Percentiles rank a stretch among this genome's conserved stretches.
Evolutionary conservation across 1,284 basidiomycete genomes (phyloP).

Genomic region (Trametes hirsuta): DNA sequence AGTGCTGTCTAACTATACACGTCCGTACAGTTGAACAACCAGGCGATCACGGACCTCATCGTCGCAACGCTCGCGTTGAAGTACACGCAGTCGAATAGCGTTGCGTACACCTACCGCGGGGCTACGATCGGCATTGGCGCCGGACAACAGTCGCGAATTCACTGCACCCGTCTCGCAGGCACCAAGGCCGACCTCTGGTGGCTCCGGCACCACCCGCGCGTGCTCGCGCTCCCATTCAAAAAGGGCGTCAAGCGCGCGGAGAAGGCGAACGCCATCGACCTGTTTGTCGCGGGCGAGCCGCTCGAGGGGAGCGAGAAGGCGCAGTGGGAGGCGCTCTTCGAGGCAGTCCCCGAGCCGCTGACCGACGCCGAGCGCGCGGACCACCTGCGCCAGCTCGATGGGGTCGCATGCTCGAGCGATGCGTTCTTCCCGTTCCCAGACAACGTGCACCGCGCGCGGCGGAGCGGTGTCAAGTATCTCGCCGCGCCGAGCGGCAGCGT

Average conservation of each 20-base stretch:
- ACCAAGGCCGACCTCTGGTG: constrained; percentile 99
- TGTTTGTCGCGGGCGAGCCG: constrained; percentile 91
- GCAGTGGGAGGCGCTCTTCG: constrained; percentile 93
- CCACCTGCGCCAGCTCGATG: constrained; percentile 76
- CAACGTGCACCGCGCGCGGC: constrained; percentile 92
- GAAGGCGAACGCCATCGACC: constrained; percentile 97
- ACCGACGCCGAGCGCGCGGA: constrained; percentile 73
- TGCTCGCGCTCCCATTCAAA: constrained; percentile 92
- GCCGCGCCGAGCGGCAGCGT: constrained; percentile 96
- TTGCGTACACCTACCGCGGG: constrained; percentile 94
- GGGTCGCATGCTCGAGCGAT: constrained; percentile 92
- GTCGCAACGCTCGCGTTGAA: constrained; percentile 97
- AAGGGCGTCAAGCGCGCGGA: constrained; percentile 97
- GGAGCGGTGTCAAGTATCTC: constrained; percentile 91
- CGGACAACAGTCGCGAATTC: constrained; percentile 98
- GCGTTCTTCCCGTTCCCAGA: constrained; percentile 99
- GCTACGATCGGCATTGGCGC: constrained; percentile 96
- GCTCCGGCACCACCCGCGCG: constrained; percentile 95
- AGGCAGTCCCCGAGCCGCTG: constrained; percentile 71
- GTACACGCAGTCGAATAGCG: constrained; percentile 99
- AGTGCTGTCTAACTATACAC: not conserved
- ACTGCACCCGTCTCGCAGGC: constrained; percentile 98
- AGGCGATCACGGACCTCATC: constrained; percentile 84
- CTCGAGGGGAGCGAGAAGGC: constrained; percentile 87
- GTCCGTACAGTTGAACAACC: constrained; percentile 61